Evolutionary conservation across 2,329 filamentous ascomycete genomes (phyloP), one percentile per base, ranked within the genome.

Genomic region (Aureobasidium namibiae): DNA sequence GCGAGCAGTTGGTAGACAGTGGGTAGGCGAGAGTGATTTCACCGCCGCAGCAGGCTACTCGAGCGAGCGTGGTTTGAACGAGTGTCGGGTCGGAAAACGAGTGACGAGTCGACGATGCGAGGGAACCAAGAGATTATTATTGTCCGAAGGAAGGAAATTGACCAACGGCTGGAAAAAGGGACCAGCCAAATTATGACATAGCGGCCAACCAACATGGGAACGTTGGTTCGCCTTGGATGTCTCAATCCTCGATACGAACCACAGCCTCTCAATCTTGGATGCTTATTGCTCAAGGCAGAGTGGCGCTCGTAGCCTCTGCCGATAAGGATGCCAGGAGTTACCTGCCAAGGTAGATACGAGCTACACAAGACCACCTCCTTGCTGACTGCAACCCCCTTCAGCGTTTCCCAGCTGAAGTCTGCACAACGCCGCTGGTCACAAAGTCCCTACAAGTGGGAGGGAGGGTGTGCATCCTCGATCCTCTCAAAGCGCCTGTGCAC

Each of bases 311-410:
- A 4, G 38, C 34, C 49, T 2, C 24, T 21, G 46, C 48, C 33
- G 49, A 52, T 29, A 39, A 49, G 31, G 49, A 31, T 54, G 50
- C 38, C 50, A 54, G 36, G 49, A 53, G 36, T 53, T 31, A 24
- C 10, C 24, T 14, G 49, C 23, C 49, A 53, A 53, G n/a, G 49
- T 36, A 4, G 36, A 54, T 54, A 54, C 50, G 50, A 31, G 50
- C 36, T 23, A 42, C 24, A 54, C 36, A 21, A 24, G 10, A 23
- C 18, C 23, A 44, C 13, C 24, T 24, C 50, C 36, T 54, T 54
- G 50, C 50, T 53, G 36, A 39, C 7, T 24, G 21, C 16, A 4
- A 52, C n/a, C 48, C 31, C 39, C 21, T 26, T 44, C 23, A 16
- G 23, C 41, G 41, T 16, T 13, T 16, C 23, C n/a, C 33, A 39